phyloP scores from a whole-genome alignment of 805 yeast species.

The Jamesozyma jinghongensis region DNA sequence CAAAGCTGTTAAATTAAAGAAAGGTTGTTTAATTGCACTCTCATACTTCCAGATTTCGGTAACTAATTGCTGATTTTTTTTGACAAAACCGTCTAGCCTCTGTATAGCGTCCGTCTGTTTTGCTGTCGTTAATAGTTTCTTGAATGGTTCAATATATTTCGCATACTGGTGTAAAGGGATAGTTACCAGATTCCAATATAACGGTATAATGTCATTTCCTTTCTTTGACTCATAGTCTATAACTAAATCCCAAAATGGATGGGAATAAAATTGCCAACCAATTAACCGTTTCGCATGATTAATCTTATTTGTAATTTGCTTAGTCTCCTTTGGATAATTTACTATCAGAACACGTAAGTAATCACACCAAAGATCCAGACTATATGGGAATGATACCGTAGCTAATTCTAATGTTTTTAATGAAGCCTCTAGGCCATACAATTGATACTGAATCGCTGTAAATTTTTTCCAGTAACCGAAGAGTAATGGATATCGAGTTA shows the following conservation, averaged over 20 bases:
- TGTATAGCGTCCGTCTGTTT: constrained; percentile 3
- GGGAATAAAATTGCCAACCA: constrained; percentile 70
- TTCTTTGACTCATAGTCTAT: constrained; percentile 49
- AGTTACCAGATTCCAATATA: constrained; percentile 38
- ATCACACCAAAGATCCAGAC: constrained; percentile 63
- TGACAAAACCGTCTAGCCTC: constrained; percentile 37
- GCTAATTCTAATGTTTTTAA: constrained; percentile 37
- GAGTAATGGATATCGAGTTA: constrained; percentile 50
- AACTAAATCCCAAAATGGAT: constrained; percentile 74
- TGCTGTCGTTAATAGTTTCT: constrained; percentile 22
- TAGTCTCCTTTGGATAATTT: constrained; percentile 29
- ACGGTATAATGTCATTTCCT: constrained; percentile 30
- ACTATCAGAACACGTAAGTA: constrained; percentile 46
- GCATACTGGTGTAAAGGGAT: constrained; percentile 86
- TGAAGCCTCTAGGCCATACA: constrained; percentile 47
- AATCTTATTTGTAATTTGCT: constrained; percentile 36
- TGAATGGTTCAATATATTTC: constrained; percentile 50
- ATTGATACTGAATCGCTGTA: constrained; percentile 45
- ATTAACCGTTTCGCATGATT: constrained; percentile 39
- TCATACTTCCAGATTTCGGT: constrained; percentile 66
- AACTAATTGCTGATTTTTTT: constrained; percentile 38
- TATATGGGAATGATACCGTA: constrained; percentile 43
- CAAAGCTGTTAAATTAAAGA: constrained; percentile 44
- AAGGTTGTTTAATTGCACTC: constrained; percentile 46
- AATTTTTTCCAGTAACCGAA: constrained; percentile 58